Evolutionary conservation across 768 basidiomycete species (phyloP).

Genomic region (Omphalotus guepiniiformis): DNA sequence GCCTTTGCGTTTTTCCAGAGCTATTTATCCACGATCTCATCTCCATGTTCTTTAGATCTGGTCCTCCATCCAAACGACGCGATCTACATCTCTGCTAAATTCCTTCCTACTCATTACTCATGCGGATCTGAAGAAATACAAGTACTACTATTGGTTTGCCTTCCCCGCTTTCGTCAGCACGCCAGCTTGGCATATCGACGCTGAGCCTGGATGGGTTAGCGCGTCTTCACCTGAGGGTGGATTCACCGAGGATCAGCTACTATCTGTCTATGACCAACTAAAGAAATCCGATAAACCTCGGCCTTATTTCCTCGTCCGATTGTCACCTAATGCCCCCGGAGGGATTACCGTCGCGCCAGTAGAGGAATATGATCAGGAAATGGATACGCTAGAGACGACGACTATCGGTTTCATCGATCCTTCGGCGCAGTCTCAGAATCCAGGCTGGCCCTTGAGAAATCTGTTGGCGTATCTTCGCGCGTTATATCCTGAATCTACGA

Average conservation of each 20-base stretch:
- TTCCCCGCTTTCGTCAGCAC: slow-evolving; percentile 90
- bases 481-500: slow-evolving; percentile 45
- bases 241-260: slow-evolving; percentile 34
- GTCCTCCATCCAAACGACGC: slow-evolving; percentile 50
- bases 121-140: slow-evolving; percentile 97
- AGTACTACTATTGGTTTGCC: slow-evolving; percentile 97
- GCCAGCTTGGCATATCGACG: slow-evolving; percentile 82
- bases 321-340: slow-evolving; percentile 26
- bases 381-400: slow-evolving; percentile 20
- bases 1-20: slow-evolving; percentile 2
- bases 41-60: slow-evolving; percentile 50
- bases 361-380: slow-evolving; percentile 43
- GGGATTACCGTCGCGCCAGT: slow-evolving; percentile 44
- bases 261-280: slow-evolving; percentile 37
- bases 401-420: slow-evolving; percentile 79
- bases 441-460: slow-evolving; percentile 94
- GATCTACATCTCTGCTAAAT: slow-evolving; percentile 55
- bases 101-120: slow-evolving; percentile 89
- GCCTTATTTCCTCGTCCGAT: slow-evolving; percentile 62
- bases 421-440: slow-evolving; percentile 67
- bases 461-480: slow-evolving; percentile 77
- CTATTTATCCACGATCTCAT: neutral
- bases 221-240: neutral
- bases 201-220: slow-evolving; percentile 49
- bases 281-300: slow-evolving; percentile 14